phyloP scores from a whole-genome alignment of 2,329 filamentous ascomycete species.

The Exophiala aquamarina region DNA sequence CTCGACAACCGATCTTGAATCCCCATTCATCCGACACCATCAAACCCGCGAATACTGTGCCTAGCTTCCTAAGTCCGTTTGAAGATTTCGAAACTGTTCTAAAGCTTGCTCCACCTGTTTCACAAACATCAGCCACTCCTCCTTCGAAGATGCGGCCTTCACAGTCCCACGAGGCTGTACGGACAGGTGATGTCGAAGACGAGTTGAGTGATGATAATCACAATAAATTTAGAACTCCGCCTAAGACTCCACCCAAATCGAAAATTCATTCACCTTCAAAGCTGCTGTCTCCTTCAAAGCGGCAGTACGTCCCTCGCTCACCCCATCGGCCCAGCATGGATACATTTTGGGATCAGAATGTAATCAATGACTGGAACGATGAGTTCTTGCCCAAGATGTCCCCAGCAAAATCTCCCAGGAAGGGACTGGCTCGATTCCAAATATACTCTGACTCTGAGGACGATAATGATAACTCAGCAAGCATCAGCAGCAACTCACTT shows the following conservation, averaged over 20 bases:
- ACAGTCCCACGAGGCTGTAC: background rate
- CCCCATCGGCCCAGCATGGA: constrained; percentile 52
- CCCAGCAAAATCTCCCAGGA: constrained; percentile 23
- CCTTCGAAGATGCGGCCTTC: constrained; percentile 8
- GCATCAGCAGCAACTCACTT: constrained; percentile 29
- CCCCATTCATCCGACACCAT: background rate
- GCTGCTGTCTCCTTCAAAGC: constrained; percentile 50
- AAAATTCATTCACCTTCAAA: constrained; percentile 29
- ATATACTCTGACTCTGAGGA: constrained; percentile 41
- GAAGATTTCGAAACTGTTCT: constrained; percentile 13
- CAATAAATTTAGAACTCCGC: constrained; percentile 12
- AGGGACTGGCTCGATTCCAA: constrained; percentile 24
- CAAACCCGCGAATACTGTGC: background rate
- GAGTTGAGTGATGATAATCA: background rate
- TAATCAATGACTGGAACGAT: constrained; percentile 56
- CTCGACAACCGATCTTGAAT: background rate
- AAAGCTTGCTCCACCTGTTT: constrained; percentile 12
- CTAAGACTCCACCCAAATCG: constrained; percentile 35
- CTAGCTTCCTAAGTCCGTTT: constrained; percentile 7
- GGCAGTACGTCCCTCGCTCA: constrained; percentile 47
- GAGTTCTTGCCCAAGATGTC: constrained; percentile 53
- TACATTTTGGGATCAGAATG: constrained; percentile 54
- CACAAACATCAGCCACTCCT: constrained; percentile 8
- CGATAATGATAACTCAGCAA: constrained; percentile 27
- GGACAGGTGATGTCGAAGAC: background rate